Evolutionary conservation across 2,329 filamentous ascomycete species (phyloP).

Genomic region (Colletotrichum lini): DNA sequence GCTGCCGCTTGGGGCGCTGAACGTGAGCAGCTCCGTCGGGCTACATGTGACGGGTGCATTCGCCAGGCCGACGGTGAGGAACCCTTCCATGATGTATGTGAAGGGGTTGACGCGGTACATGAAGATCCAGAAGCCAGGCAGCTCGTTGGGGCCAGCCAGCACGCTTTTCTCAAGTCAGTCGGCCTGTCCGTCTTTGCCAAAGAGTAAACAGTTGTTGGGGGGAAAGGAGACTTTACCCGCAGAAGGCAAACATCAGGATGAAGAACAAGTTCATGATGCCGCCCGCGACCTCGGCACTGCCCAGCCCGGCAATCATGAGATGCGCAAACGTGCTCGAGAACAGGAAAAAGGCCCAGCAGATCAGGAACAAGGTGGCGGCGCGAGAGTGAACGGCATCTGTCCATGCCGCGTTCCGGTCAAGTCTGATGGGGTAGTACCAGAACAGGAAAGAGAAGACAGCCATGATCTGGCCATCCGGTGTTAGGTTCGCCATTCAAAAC

Average conservation of each 20-base stretch:
- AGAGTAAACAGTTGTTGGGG: no score
- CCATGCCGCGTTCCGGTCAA: conserved; percentile 70
- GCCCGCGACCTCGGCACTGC: conserved; percentile 71
- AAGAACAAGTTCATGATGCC: conserved; percentile 60
- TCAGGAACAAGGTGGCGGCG: conserved; percentile 74
- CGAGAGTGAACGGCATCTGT: conserved; percentile 62
- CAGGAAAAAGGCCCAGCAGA: conserved; percentile 74
- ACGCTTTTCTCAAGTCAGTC: conserved; percentile 60
- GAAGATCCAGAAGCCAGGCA: conserved; percentile 80
- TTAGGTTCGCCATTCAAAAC: neutral
- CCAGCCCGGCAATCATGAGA: conserved; percentile 75
- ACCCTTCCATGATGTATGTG: conserved; percentile 76
- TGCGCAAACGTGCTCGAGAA: conserved; percentile 77
- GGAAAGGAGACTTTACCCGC: conserved; percentile 47
- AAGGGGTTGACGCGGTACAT: conserved; percentile 79
- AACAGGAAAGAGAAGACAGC: conserved; percentile 72
- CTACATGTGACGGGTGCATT: conserved; percentile 46
- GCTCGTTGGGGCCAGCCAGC: conserved; percentile 66
- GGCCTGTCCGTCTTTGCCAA: no score
- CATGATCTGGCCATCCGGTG: conserved; percentile 54
- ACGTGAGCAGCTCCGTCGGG: conserved; percentile 63
- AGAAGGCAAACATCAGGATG: conserved; percentile 71
- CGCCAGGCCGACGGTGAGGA: conserved; percentile 58
- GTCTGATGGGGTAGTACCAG: conserved; percentile 79
- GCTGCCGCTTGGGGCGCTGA: conserved; percentile 62